phyloP scores from a whole-genome alignment of 257 asterid species.

The Eustoma russellianum region DNA sequence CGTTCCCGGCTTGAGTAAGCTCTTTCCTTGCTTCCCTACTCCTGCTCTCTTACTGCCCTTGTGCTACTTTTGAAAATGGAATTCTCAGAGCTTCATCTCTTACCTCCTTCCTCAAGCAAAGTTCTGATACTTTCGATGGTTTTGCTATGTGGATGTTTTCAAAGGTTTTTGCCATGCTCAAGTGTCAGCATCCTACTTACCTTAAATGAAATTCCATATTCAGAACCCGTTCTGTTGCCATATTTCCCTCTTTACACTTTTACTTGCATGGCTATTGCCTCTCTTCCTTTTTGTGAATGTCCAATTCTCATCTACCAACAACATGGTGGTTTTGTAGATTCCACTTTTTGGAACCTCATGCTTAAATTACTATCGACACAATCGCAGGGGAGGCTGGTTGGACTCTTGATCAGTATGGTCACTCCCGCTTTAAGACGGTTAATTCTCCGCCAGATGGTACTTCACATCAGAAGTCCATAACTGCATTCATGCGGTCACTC shows the following conservation, averaged over 20 bases:
- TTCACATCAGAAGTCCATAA: constrained; percentile 64
- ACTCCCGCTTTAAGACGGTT: constrained; percentile 64
- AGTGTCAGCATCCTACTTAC: no score
- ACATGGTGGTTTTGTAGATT: constrained; percentile 3
- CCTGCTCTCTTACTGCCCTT: no score
- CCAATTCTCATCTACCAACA: no score
- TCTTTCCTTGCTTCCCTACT: constrained; percentile 11
- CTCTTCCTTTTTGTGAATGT: not conserved
- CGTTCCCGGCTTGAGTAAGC: constrained; percentile 92
- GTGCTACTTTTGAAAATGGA: constrained; percentile 7
- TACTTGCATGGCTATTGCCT: not conserved
- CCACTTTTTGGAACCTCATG: constrained; percentile 9
- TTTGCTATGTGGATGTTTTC: no score
- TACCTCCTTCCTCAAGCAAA: no score
- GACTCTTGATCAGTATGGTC: constrained; percentile 93
- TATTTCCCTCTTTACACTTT: not conserved
- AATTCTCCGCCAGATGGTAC: constrained; percentile 55
- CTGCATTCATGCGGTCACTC: constrained; percentile 88
- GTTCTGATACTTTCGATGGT: no score
- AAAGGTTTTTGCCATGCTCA: no score
- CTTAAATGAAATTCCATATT: not conserved
- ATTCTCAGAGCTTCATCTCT: not conserved
- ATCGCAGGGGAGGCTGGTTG: constrained; percentile 88
- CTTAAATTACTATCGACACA: constrained; percentile 20
- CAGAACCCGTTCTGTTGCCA: not conserved